Evolutionary conservation across 176 grass and related monocot genomes (phyloP), one percentile per base, ranked within the genome.

Genomic region (Neostapfia colusana): DNA sequence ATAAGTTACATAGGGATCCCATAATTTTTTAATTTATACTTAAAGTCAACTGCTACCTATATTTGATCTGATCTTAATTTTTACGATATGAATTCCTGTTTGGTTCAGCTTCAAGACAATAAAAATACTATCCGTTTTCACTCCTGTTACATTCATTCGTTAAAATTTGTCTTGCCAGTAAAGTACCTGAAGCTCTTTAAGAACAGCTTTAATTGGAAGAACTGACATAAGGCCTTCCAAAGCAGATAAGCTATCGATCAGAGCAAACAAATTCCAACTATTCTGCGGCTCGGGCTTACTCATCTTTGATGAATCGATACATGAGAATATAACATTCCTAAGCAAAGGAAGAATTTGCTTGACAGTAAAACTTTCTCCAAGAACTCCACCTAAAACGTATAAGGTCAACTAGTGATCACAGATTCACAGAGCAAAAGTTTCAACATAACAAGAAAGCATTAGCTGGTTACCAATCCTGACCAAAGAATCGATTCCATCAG

Each of bases 111-210:
- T 45, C 58, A 48, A 68, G 28, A 10, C 63, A 53, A 31, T 70
- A 43, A 59, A 72, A 35, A 36, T 43, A 56, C 8, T 43, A 64
- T 70, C 43, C 45, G 56, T 82, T 75, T 81, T 44, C 84, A 65
- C 6, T 10, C 27, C 15, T 15, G 13, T 40, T 58, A 57, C 59
- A 67, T 51, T 58, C 28, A 49, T 74, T 73, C 20, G 17, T 43
- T 27, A 55, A 81, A n/a, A 49, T 79, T 42, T 12, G 65, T 10
- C 41, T 18, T 54, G 50, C 49, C 31, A 59, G 37, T 55, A 75
- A 77, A 63, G 57, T 77, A 97, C 95, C 91, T 91, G 89, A 88
- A 97, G 84, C 81, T 93, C 91, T 67, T 78, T 97, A 70, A 93
- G 82, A 72, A 93, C 66, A n/a, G 63, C 21, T 59, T 89, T 85